Percentiles rank a stretch among this genome's conserved stretches.
Conservation (phyloP, 2,329 filamentous ascomycete species). For the Cladophialophora yegresii region DNA sequence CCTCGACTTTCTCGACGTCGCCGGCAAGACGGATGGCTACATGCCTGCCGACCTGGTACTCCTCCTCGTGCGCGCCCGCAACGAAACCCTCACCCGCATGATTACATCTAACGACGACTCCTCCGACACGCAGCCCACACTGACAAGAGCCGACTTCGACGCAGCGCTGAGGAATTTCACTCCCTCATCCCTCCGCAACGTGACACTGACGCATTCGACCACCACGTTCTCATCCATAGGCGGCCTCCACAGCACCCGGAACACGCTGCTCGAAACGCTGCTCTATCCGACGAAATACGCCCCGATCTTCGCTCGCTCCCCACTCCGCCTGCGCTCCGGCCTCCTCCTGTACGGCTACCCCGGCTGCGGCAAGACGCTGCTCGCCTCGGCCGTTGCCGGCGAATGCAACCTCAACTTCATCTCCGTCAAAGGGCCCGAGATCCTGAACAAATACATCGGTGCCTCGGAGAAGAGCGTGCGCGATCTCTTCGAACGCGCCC, state of each 20-base stretch:
- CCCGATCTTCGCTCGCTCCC: constrained; percentile 94
- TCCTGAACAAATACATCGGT: constrained; percentile 98
- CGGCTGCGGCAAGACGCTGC: constrained; percentile 92
- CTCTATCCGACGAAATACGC: constrained; percentile 98
- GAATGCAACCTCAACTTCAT: constrained; percentile 99
- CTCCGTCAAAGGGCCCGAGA: constrained; percentile 95
- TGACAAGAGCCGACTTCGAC: constrained; percentile 76
- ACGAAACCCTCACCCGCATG: constrained; percentile 88
- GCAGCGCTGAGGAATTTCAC: constrained; percentile 88
- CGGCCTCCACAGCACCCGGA: constrained; percentile 79
- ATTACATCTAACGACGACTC: constrained; percentile 43
- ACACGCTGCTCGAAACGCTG: constrained; percentile 89
- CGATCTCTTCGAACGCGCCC: constrained; percentile 89
- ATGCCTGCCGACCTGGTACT: constrained; percentile 93
- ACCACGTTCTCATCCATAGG: constrained; percentile 93
- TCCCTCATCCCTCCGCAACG: constrained; percentile 89
- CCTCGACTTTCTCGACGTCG: constrained; percentile 88
- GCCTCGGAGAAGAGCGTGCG: constrained; percentile 95
- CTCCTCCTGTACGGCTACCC: constrained; percentile 92
- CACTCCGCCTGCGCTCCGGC: constrained; percentile 88
- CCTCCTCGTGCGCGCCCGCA: constrained; percentile 81
- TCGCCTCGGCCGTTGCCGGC: constrained; percentile 94
- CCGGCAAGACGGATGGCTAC: constrained; percentile 93
- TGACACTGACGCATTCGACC: constrained; percentile 87
- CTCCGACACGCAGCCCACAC: constrained; percentile 57